A percentile compares a stretch with the other conserved stretches of the same genome.
Conservation (phyloP, 2,329 filamentous ascomycete genomes). For the Chrysosporium keratinophilum region DNA sequence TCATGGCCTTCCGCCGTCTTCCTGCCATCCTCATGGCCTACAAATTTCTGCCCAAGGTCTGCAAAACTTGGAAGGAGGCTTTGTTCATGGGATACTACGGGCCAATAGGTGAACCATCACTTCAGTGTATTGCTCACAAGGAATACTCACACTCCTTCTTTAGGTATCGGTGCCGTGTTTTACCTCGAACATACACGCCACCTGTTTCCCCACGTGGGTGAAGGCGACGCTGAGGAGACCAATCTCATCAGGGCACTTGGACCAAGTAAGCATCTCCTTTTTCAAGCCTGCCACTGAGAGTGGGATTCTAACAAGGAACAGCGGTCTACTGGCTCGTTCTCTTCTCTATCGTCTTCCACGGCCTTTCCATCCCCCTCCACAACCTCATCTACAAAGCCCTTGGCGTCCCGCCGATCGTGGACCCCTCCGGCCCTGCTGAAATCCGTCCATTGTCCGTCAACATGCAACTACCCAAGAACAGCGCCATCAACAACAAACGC, state of each 20-base stretch:
- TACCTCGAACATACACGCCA: conserved; percentile 39
- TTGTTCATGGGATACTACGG: conserved; percentile 51
- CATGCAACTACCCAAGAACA: conserved; percentile 26
- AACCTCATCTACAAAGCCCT: conserved; percentile 26
- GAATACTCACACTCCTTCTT: background rate
- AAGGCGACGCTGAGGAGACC: conserved; percentile 34
- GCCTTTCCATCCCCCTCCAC: conserved; percentile 30
- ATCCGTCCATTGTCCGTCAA: conserved; percentile 15
- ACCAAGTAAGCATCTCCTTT: conserved; percentile 23
- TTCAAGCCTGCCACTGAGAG: background rate
- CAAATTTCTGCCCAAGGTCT: conserved; percentile 45
- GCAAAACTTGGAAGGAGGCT: conserved; percentile 48
- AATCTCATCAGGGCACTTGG: conserved; percentile 32
- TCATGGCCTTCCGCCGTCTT: conserved; percentile 48
- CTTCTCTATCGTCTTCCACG: conserved; percentile 33
- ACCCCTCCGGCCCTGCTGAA: conserved; percentile 25
- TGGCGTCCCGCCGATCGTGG: conserved; percentile 24
- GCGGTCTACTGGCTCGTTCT: conserved; percentile 40
- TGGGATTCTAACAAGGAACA: conserved; percentile 10
- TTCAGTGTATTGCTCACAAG: background rate
- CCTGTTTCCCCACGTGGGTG: conserved; percentile 34
- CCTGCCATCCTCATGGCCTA: conserved; percentile 47
- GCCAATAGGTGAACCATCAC: conserved; percentile 28
- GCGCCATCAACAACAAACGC: conserved; percentile 8
- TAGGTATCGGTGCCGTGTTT: conserved; percentile 37